Evolutionary conservation across 805 yeast species (phyloP).

Genomic region (Isabelozyma rhagii): DNA sequence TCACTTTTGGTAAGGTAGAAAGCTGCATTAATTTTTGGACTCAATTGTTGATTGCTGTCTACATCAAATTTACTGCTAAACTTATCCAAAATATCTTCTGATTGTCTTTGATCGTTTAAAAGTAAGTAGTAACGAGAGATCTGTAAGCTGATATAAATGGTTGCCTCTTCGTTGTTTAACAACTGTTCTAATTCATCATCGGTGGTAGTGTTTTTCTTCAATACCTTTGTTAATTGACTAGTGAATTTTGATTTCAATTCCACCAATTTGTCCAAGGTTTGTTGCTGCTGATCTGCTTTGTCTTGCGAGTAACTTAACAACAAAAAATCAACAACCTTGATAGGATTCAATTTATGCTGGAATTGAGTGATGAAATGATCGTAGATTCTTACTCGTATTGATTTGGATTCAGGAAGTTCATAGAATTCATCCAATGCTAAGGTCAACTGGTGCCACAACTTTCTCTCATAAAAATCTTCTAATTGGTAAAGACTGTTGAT

Average conservation of each 20-base stretch:
- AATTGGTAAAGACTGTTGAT: slow-evolving; percentile 60
- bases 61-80: slow-evolving; percentile 56
- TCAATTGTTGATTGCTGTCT: slow-evolving; percentile 23
- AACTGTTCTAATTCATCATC: slow-evolving; percentile 24
- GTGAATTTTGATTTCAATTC: slow-evolving; percentile 27
- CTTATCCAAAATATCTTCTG: slow-evolving; percentile 65
- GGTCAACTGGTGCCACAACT: slow-evolving; percentile 93
- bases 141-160: slow-evolving; percentile 50
- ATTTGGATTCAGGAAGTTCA: slow-evolving; percentile 46
- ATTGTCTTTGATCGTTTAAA: slow-evolving; percentile 49
- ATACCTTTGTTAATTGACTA: slow-evolving; percentile 15
- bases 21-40: slow-evolving; percentile 70
- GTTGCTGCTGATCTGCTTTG: slow-evolving; percentile 11
- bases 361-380: slow-evolving; percentile 67
- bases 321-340: slow-evolving; percentile 75
- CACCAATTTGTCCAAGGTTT: slow-evolving; percentile 34
- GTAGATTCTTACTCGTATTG: slow-evolving; percentile 64
- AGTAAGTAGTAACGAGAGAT: slow-evolving; percentile 68
- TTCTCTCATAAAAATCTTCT: slow-evolving; percentile 84
- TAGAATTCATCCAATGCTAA: slow-evolving; percentile 61
- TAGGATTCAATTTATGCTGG: slow-evolving; percentile 69
- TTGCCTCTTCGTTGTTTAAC: slow-evolving; percentile 54
- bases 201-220: slow-evolving; percentile 25
- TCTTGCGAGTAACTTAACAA: slow-evolving; percentile 43
- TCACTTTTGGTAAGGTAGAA: slow-evolving; percentile 79